phyloP scores from a whole-genome alignment of 192 early-diverging fungal genomes.

The Linderina pennispora region DNA sequence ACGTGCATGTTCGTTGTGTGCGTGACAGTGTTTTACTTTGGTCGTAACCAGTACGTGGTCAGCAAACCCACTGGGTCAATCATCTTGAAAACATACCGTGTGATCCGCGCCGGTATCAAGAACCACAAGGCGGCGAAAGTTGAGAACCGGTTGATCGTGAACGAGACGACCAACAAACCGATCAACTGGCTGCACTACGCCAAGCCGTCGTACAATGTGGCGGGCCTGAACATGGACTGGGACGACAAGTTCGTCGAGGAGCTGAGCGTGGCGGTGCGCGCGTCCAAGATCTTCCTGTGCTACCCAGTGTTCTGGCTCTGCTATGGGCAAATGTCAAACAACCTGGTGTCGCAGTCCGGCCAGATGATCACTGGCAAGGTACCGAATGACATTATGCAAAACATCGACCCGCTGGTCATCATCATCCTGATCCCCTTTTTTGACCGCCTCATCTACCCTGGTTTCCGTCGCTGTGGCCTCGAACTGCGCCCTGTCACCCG shows the following conservation, averaged over 20 bases:
- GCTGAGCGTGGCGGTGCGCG: constrained; percentile 13
- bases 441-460: constrained; percentile 57
- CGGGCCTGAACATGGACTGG: constrained; percentile 1
- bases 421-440: constrained; percentile 68
- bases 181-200: constrained; percentile 20
- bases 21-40: constrained; percentile 43
- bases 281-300: constrained; percentile 34
- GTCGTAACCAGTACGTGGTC: constrained; percentile 35
- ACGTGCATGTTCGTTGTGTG: constrained; percentile 44
- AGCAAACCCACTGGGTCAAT: constrained; percentile 46
- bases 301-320: constrained; percentile 35
- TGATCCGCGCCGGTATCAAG: constrained; percentile 10
- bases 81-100: constrained; percentile 11
- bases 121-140: constrained; percentile 16
- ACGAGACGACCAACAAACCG: not conserved
- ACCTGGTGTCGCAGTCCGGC: constrained; percentile 55
- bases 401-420: constrained; percentile 61
- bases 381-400: constrained; percentile 64
- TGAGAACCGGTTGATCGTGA: not conserved
- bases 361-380: constrained; percentile 51
- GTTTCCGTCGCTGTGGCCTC: constrained; percentile 46
- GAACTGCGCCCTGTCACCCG: constrained; percentile 55
- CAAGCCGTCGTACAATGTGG: constrained; percentile 19
- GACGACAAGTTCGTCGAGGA: constrained; percentile 28
- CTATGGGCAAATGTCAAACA: constrained; percentile 58